Evolutionary conservation across 164 flowering plant species (phyloP).

Genomic region (Berberis thunbergii): DNA sequence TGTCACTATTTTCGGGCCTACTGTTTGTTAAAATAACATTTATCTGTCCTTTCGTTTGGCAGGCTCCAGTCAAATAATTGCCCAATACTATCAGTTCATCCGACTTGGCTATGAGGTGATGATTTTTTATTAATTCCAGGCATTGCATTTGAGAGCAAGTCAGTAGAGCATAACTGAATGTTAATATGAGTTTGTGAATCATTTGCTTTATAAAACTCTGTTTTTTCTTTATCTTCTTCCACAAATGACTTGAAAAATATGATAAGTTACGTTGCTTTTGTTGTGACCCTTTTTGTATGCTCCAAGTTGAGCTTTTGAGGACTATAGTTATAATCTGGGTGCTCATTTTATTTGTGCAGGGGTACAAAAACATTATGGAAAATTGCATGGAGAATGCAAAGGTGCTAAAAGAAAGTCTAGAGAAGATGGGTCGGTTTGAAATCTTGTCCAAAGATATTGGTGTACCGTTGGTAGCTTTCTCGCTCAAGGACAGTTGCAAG

Average conservation of each 20-base stretch:
- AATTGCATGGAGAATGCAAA: constrained; percentile 22
- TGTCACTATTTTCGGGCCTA: background rate
- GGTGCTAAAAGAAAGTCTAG: constrained; percentile 17
- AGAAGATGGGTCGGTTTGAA: constrained; percentile 18
- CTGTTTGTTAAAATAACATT: background rate
- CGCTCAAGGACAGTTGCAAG: constrained; percentile 16
- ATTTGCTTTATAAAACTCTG: no score
- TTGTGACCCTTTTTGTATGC: no score
- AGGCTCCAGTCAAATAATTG: background rate
- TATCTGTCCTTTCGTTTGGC: background rate
- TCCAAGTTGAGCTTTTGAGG: background rate
- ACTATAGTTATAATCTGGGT: background rate
- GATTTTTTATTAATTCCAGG: no score
- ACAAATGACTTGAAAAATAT: no score
- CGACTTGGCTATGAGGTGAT: no score
- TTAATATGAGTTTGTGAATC: no score
- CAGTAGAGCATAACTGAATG: no score
- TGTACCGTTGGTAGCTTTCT: constrained; percentile 26
- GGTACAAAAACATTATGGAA: constrained; percentile 23
- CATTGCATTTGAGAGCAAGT: no score
- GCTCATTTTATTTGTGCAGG: constrained; percentile 9
- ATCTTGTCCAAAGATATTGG: constrained; percentile 23
- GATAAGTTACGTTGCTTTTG: no score
- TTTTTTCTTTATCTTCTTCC: no score
- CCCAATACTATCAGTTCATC: no score